phyloP scores from a whole-genome alignment of 2,329 filamentous ascomycete species.

The Aspergillus alliaceus region DNA sequence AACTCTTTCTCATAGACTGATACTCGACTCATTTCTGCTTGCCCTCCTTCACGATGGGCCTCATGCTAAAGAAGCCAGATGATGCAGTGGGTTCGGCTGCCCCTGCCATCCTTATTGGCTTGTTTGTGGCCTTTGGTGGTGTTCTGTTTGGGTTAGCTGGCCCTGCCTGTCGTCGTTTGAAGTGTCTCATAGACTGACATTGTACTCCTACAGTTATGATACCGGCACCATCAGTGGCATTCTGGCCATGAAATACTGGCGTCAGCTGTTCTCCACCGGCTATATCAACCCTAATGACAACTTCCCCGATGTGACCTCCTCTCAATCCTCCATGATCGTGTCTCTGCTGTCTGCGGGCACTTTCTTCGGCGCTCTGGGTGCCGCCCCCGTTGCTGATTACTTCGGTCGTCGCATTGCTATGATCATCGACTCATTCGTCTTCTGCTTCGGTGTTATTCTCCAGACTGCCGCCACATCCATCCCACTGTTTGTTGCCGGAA shows the following conservation, averaged over 20 bases:
- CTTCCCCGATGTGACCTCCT: slow-evolving; percentile 53
- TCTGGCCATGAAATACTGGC: slow-evolving; percentile 50
- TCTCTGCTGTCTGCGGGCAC: slow-evolving; percentile 73
- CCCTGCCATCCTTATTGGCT: slow-evolving; percentile 55
- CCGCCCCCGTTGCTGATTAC: slow-evolving; percentile 58
- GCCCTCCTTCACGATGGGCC: slow-evolving; percentile 35
- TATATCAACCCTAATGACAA: slow-evolving; percentile 36
- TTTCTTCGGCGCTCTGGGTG: slow-evolving; percentile 70
- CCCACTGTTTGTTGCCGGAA: slow-evolving; percentile 48
- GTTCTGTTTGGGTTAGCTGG: slow-evolving; percentile 56
- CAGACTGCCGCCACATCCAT: slow-evolving; percentile 33
- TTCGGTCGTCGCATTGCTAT: slow-evolving; percentile 46
- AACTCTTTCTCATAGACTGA: background rate
- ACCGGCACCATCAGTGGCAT: slow-evolving; percentile 57
- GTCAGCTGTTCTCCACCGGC: slow-evolving; percentile 33
- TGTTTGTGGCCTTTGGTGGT: slow-evolving; percentile 60
- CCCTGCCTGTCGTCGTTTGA: slow-evolving; percentile 23
- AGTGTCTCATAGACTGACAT: background rate
- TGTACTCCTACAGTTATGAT: slow-evolving; percentile 41
- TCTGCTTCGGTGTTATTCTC: slow-evolving; percentile 36
- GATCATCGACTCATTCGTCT: slow-evolving; percentile 33
- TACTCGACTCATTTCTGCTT: background rate
- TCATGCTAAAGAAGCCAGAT: slow-evolving; percentile 47
- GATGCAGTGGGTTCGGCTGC: slow-evolving; percentile 47
- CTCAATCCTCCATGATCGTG: slow-evolving; percentile 60